These are phyloP conservation scores for Cyphellophora attinorum DNA, from an alignment of 2,329 filamentous ascomycete species.

Conservation along the genomic window DNA sequence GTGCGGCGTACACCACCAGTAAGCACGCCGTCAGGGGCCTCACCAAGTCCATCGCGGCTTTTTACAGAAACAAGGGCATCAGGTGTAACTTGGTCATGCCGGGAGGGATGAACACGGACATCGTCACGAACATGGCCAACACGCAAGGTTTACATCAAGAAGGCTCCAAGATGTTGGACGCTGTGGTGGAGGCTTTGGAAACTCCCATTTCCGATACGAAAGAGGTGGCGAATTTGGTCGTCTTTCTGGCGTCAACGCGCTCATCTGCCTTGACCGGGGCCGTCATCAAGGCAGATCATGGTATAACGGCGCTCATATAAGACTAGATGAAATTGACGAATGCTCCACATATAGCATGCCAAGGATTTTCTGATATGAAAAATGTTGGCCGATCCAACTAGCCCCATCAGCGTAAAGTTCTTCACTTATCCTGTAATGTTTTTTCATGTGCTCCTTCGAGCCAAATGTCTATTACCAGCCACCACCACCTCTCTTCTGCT, in stretches of 20 bases:
- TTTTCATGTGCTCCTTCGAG: no score
- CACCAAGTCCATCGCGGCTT: conserved; percentile 48
- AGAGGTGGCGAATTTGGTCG: conserved; percentile 2
- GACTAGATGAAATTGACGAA: no score
- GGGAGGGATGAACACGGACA: conserved; percentile 48
- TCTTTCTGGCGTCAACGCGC: conserved; percentile 1
- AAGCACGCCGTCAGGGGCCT: no score
- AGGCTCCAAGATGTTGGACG: conserved; percentile 2
- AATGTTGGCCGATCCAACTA: no score
- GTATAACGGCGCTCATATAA: no score
- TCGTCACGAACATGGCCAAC: conserved; percentile 27
- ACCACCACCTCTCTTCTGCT: no score
- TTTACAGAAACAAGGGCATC: conserved; percentile 46
- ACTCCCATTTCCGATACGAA: conserved; percentile 3
- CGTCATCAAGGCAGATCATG: conserved; percentile 2
- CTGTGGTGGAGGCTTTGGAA: conserved; percentile 1
- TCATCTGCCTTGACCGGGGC: conserved; percentile 3
- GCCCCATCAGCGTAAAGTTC: no score
- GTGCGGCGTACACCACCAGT: no score
- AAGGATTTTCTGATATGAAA: no score
- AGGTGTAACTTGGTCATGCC: conserved; percentile 42
- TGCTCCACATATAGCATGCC: no score
- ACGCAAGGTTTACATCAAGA: conserved; percentile 1
- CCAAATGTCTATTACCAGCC: no score
- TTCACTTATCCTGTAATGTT: no score